Base-by-base conservation (phyloP, 768 basidiomycete species). In the Kondoa subrosea region DNA sequence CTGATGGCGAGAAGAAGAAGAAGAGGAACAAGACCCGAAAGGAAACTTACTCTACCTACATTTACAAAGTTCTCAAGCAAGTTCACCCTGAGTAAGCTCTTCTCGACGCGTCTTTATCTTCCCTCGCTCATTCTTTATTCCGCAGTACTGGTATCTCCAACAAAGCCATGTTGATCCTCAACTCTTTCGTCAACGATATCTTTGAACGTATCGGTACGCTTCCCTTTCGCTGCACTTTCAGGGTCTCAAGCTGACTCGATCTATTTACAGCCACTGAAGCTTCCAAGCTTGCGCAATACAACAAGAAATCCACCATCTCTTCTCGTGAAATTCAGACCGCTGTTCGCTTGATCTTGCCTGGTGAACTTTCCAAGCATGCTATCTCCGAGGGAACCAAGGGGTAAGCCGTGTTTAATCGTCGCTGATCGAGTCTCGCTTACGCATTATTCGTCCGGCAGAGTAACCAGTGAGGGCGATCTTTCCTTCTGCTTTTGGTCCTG, bases 271-370 rank as follows among this genome's bases (percentile, higher is more conserved):
- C 2, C 76, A 77, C 74, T 89, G 79, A 79, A 71, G 78, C 79
- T 33, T 78, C 78, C 72, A 80, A 93, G 81, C 87, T 97, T 73
- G 92, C 93, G 56, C 83, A 89, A 1, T 96, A 96, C 82, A 95
- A 92, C 72, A 93, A 95, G 82, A 95, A 93, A 80, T 95, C 92
- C 12, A 97, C 93, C 56, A 96, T 97, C 78, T 96, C 92, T 59
- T 96, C 92, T 66, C 90, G 92, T 71, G 92, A 97, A 80, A 96
- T 96, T 73, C 93, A 97, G 79, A 97, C 93, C 34, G 85, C 91
- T 57, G 93, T 97, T 67, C 88, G 93, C 72, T 85, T 97, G 67
- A 95, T 99, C 78, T 87, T 99, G 33, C 92, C 95, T 73, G 91
- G 90, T 77, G 91, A 92, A 79, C 72, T 74, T 27, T 87, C 89